A percentile compares a stretch with the other conserved stretches of the same genome.
phyloP scores from a whole-genome alignment of 108 stramenopile species.

The Asterionellopsis glacialis region DNA sequence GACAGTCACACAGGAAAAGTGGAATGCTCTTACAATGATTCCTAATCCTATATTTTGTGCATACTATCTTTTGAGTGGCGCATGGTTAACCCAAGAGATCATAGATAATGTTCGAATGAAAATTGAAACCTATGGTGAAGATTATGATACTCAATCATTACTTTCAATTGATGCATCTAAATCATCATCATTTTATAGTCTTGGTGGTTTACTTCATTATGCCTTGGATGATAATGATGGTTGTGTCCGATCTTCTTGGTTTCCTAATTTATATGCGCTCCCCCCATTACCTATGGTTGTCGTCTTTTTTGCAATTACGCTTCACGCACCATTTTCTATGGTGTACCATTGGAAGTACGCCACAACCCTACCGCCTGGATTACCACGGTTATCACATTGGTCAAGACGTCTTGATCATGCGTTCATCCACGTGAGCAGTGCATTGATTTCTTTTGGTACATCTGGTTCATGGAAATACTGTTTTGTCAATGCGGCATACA shows the following conservation, averaged over 20 bases:
- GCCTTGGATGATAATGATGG: slow-evolving; percentile 1
- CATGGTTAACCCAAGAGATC: slow-evolving; percentile 36
- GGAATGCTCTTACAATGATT: slow-evolving; percentile 71
- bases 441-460: slow-evolving; percentile 58
- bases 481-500: slow-evolving; percentile 46
- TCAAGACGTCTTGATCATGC: slow-evolving; percentile 75
- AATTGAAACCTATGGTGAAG: slow-evolving; percentile 1
- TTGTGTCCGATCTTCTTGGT: slow-evolving; percentile 31
- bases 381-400: slow-evolving; percentile 41
- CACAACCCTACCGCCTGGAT: slow-evolving; percentile 32
- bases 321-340: slow-evolving; percentile 65
- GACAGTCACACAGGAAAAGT: slow-evolving; percentile 66
- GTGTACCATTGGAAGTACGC: slow-evolving; percentile 61
- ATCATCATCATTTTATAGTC: background rate
- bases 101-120: slow-evolving; percentile 12
- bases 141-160: slow-evolving; percentile 9
- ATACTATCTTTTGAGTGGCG: slow-evolving; percentile 48
- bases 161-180: background rate
- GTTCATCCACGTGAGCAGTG: slow-evolving; percentile 64
- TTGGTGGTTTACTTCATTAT: slow-evolving; percentile 6
- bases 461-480: slow-evolving; percentile 59
- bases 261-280: slow-evolving; percentile 57
- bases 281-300: slow-evolving; percentile 55
- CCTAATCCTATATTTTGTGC: slow-evolving; percentile 47
- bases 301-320: slow-evolving; percentile 38